These are phyloP conservation scores for Cyberlindnera xylosilytica DNA, from an alignment of 805 yeast species.

Conservation along the genomic window DNA sequence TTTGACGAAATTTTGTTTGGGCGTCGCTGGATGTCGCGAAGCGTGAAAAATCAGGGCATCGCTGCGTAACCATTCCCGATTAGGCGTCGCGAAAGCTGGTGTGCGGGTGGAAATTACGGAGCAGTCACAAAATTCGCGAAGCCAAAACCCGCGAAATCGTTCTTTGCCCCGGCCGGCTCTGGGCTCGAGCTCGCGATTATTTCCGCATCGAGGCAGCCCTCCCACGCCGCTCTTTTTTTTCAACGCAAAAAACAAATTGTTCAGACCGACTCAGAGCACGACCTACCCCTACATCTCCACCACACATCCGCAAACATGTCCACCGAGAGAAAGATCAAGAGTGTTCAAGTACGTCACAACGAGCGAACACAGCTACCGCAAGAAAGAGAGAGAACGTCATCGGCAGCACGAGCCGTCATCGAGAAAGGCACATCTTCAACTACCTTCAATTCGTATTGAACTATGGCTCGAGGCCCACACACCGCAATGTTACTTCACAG, in stretches of 20 bases:
- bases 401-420: background rate
- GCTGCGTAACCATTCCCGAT: conserved; percentile 12
- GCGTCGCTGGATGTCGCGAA: conserved; percentile 5
- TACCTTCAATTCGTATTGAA: background rate
- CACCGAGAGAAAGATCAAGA: conserved; percentile 55
- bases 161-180: background rate
- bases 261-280: conserved; percentile 18
- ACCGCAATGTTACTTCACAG: background rate
- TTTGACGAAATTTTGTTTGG: conserved; percentile 25
- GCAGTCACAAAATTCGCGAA: conserved; percentile 15
- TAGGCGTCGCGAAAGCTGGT: conserved; percentile 6
- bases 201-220: conserved; percentile 9
- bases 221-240: conserved; percentile 16
- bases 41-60: conserved; percentile 12
- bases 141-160: conserved; percentile 6
- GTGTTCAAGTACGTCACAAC: conserved; percentile 75
- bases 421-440: background rate
- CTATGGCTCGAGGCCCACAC: background rate
- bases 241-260: conserved; percentile 26
- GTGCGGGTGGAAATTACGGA: conserved; percentile 8
- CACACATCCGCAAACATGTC: conserved; percentile 47
- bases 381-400: background rate
- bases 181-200: conserved; percentile 11
- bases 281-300: conserved; percentile 7
- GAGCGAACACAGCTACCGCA: background rate